phyloP scores from a whole-genome alignment of 257 asterid genomes.

The Nicotiana undulata region DNA sequence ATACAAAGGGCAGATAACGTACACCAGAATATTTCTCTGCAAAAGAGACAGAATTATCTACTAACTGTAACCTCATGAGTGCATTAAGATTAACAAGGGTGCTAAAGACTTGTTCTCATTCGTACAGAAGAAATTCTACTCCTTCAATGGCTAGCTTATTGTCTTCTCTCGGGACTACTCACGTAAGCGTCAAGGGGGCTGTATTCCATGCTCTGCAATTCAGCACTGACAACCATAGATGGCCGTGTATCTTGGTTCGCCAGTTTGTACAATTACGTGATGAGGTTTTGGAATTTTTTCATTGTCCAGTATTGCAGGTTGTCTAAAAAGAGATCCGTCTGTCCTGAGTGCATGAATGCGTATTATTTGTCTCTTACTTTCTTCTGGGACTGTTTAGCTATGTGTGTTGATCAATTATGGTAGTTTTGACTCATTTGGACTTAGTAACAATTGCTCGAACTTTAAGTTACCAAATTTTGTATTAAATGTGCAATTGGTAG shows the following conservation, averaged over 20 bases:
- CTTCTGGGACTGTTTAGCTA: not conserved
- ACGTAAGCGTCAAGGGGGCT: not conserved
- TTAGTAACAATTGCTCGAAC: not conserved
- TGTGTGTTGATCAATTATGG: not conserved
- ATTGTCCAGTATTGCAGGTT: not conserved
- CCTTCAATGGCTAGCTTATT: not conserved
- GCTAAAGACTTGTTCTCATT: not conserved
- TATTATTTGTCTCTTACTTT: not conserved
- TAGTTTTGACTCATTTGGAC: not conserved
- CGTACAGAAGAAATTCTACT: not conserved
- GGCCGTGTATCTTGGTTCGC: not conserved
- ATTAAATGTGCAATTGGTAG: not conserved
- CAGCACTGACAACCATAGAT: not conserved
- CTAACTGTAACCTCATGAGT: too few relatives aligned
- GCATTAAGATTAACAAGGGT: not conserved
- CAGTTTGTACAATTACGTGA: not conserved
- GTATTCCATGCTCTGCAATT: not conserved
- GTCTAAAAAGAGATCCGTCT: not conserved
- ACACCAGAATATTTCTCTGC: not conserved
- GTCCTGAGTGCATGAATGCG: not conserved
- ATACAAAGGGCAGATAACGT: not conserved
- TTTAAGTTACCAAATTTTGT: not conserved
- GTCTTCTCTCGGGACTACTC: not conserved
- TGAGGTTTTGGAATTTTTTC: not conserved
- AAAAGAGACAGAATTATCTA: not conserved